phyloP scores from a whole-genome alignment of 257 asterid genomes.

The Solanum appendiculatum region DNA sequence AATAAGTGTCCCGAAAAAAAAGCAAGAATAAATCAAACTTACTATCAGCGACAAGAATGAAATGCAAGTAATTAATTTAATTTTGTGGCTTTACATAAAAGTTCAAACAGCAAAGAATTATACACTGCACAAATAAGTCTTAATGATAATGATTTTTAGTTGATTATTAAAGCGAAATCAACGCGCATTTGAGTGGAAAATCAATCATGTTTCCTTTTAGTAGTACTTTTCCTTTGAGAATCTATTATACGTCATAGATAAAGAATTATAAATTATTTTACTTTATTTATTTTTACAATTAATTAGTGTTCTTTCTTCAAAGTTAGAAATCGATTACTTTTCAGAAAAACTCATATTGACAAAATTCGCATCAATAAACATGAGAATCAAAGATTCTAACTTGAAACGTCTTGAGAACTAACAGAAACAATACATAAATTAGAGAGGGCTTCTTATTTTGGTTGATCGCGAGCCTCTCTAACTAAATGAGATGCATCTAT shows the following conservation, averaged over 20 bases:
- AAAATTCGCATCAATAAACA: too few species aligned
- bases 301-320: neutral
- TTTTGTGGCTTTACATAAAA: neutral
- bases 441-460: neutral
- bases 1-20: neutral
- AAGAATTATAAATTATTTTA: neutral
- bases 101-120: neutral
- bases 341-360: neutral
- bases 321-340: neutral
- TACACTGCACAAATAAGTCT: neutral
- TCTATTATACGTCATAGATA: neutral
- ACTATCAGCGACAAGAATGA: neutral
- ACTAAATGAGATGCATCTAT: neutral
- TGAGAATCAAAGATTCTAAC: neutral
- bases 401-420: neutral
- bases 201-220: neutral
- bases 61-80: neutral
- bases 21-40: neutral
- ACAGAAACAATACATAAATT: neutral
- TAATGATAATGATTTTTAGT: neutral
- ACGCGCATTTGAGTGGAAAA: neutral
- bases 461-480: accelerated
- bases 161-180: neutral
- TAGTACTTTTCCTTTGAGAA: neutral
- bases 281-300: neutral